Conservation (phyloP, 1,284 basidiomycete genomes). For the Heliocybe sulcata region DNA sequence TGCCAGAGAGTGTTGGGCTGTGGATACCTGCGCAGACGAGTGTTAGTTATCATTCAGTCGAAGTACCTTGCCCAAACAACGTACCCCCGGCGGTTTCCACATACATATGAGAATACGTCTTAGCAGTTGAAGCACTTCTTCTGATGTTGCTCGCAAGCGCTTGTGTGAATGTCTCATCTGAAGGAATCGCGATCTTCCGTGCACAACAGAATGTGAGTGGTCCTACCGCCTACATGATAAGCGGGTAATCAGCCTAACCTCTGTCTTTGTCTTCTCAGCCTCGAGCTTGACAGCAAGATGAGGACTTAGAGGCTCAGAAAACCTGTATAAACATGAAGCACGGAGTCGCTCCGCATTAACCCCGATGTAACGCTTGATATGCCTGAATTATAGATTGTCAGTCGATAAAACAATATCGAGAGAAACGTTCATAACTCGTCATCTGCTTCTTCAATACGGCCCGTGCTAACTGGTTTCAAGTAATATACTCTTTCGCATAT, state of each 20-base stretch:
- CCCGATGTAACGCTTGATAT: slow-evolving; percentile 56
- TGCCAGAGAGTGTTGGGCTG: slow-evolving; percentile 83
- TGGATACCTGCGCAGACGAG: slow-evolving; percentile 67
- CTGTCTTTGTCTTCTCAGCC: slow-evolving; percentile 18
- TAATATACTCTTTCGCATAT: slow-evolving; percentile 59
- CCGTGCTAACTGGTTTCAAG: slow-evolving; percentile 90
- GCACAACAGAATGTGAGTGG: neutral
- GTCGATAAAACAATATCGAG: neutral
- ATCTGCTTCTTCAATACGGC: slow-evolving; percentile 74
- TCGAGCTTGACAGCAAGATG: slow-evolving; percentile 79
- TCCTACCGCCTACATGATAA: neutral
- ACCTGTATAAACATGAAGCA: slow-evolving; percentile 77
- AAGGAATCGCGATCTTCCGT: slow-evolving; percentile 30
- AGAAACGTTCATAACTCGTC: slow-evolving; percentile 49
- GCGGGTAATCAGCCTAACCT: neutral
- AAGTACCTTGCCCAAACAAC: slow-evolving; percentile 14
- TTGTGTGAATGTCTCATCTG: slow-evolving; percentile 64
- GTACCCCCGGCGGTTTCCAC: slow-evolving; percentile 94
- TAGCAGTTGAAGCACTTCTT: slow-evolving; percentile 31
- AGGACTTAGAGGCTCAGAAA: slow-evolving; percentile 87
- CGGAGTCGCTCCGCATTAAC: slow-evolving; percentile 35
- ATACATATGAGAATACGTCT: slow-evolving; percentile 58
- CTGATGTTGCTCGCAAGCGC: slow-evolving; percentile 61
- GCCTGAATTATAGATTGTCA: slow-evolving; percentile 36
- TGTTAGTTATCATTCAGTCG: neutral